Conservation (phyloP, 768 basidiomycete species). For the Rhodotorula paludigena region DNA sequence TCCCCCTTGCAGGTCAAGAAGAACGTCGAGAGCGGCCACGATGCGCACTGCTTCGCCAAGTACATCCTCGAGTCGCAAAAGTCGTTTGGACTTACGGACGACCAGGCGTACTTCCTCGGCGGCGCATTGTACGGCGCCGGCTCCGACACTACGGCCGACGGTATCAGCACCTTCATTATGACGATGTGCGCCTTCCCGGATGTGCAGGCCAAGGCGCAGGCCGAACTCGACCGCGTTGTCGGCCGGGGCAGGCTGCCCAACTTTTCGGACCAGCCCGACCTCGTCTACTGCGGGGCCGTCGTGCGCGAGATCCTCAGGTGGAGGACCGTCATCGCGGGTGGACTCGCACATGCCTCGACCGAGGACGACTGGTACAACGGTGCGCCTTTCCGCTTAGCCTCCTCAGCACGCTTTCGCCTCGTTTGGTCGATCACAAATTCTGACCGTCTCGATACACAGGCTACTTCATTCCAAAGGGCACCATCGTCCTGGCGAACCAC, state of each 20-base stretch:
- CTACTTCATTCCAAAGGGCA: slow-evolving; percentile 38
- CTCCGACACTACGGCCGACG: slow-evolving; percentile 31
- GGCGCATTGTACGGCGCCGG: slow-evolving; percentile 2
- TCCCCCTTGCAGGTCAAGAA: slow-evolving; percentile 21
- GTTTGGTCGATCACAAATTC: background rate
- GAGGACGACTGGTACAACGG: slow-evolving; percentile 34
- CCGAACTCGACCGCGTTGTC: slow-evolving; percentile 40
- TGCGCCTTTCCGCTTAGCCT: background rate
- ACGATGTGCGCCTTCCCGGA: slow-evolving; percentile 18
- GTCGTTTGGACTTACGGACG: slow-evolving; percentile 34
- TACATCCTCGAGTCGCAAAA: slow-evolving; percentile 32
- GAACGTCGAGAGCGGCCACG: slow-evolving; percentile 14
- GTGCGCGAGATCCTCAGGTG: slow-evolving; percentile 41
- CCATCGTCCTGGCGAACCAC: slow-evolving; percentile 36
- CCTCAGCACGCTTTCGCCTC: background rate
- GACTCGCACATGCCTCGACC: slow-evolving; percentile 26
- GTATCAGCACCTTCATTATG: slow-evolving; percentile 22
- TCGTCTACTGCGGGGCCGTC: slow-evolving; percentile 38
- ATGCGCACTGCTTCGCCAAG: slow-evolving; percentile 35
- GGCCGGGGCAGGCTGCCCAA: slow-evolving; percentile 37
- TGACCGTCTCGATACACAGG: background rate
- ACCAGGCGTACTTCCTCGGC: slow-evolving; percentile 40
- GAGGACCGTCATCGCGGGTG: slow-evolving; percentile 42
- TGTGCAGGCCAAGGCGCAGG: slow-evolving; percentile 29
- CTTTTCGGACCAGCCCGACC: slow-evolving; percentile 38